These are phyloP conservation scores for Elasticomyces elasticus DNA, from an alignment of 495 filamentous ascomycete genomes.

Conservation along the genomic window DNA sequence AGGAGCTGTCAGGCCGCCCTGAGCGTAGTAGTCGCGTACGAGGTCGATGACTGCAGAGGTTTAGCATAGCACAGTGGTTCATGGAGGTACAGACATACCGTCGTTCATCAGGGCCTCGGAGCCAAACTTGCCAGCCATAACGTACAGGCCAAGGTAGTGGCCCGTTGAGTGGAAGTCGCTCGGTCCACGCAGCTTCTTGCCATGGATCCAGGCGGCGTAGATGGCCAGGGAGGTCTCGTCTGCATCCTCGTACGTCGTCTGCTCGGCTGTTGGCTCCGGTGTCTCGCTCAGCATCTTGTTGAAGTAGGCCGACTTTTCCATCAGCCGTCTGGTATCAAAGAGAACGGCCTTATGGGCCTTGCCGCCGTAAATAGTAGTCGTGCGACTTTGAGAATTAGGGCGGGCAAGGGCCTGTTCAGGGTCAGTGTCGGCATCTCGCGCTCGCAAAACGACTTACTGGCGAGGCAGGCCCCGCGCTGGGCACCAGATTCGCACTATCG, in stretches of 20 bases:
- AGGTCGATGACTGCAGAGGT: slow-evolving; percentile 21
- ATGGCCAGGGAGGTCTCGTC: slow-evolving; percentile 23
- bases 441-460: not conserved
- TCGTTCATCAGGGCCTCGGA: slow-evolving; percentile 20
- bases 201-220: slow-evolving; percentile 17
- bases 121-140: slow-evolving; percentile 17
- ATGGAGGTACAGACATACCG: slow-evolving; percentile 2
- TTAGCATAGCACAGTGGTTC: not conserved
- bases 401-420: not conserved
- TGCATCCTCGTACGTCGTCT: slow-evolving; percentile 22
- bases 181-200: slow-evolving; percentile 17
- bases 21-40: slow-evolving; percentile 25
- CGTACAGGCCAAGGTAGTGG: slow-evolving; percentile 27
- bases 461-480: not conserved
- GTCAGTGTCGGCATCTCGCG: not conserved
- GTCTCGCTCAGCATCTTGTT: slow-evolving; percentile 14
- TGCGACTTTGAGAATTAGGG: not conserved
- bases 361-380: slow-evolving; percentile 16
- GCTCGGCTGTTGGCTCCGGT: slow-evolving; percentile 6
- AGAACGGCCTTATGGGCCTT: slow-evolving; percentile 12
- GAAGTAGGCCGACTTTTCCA: slow-evolving; percentile 21
- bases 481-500: not conserved
- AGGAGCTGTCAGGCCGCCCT: slow-evolving; percentile 23
- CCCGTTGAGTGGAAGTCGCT: slow-evolving; percentile 23
- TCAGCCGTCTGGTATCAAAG: slow-evolving; percentile 16